Base-by-base conservation (phyloP, 2,329 filamentous ascomycete genomes). In the Cladosporium sphaerospermum region DNA sequence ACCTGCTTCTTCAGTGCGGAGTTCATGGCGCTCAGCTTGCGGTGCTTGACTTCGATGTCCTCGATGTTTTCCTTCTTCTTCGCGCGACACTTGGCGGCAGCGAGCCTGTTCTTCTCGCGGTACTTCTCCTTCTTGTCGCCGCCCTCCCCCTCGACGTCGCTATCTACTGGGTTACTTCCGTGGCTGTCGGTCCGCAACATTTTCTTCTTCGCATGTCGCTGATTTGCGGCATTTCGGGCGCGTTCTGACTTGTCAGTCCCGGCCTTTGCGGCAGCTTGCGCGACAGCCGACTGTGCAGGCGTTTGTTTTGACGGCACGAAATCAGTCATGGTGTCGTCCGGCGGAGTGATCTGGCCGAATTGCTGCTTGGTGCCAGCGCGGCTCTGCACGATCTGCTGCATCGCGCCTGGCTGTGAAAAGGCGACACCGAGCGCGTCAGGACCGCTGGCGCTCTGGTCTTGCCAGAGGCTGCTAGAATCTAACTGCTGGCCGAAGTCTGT, bases 61-160 rank as follows among this genome's bases (percentile, higher is more conserved):
- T 75, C 70, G 34, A 75, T 78, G 61, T 79, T 78, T 56, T 78
- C 76, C 66, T 82, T 82, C 68, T 82, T 82, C 71, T 87, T 88
- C 62, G 85, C 79, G 3, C 86, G 80, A 63, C 85, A 89, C 64
- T 88, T 89, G 65, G 82, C 85, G 1, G 86, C 86, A 0, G 86
- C 86, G 2, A 86, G 72, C 9, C 86, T 78, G 66, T 90, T 90
- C 56, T 85, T 80, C 67, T 87, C 83, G 0, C 88, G 75, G 60
- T 83, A 84, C 56, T 77, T 78, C 56, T 73, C 75, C 28, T 80
- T 74, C 60, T 79, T 81, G 9, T 75, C 71, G 16, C 67, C 67
- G 28, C 60, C 59, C 19, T 57, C 62, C 11, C 59, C 56, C 8
- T 46, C 59, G 8, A 36, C 52, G 8, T 58, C 59, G 11, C 40